Evolutionary conservation across 768 basidiomycete genomes (phyloP).

Genomic region (Favolaschia claudopus): DNA sequence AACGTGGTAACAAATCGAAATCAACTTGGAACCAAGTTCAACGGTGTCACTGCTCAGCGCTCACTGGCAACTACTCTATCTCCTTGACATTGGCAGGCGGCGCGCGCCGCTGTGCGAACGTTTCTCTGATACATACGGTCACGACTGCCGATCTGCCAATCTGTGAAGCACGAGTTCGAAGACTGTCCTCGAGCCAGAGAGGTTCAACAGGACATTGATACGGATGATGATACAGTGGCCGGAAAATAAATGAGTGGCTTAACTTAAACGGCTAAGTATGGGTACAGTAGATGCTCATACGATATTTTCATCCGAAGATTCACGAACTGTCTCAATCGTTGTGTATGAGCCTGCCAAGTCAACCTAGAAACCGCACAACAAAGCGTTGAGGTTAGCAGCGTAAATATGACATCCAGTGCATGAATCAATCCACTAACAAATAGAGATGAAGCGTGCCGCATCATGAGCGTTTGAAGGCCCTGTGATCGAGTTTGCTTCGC

Average conservation of each 20-base stretch:
- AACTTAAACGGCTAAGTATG: conserved; percentile 4
- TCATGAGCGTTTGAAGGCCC: conserved; percentile 21
- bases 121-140: too few relatives aligned
- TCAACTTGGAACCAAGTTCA: too few relatives aligned
- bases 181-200: too few relatives aligned
- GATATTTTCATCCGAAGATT: conserved; percentile 19
- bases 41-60: too few relatives aligned
- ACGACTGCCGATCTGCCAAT: too few relatives aligned
- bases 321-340: conserved; percentile 16
- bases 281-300: conserved; percentile 5
- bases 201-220: too few relatives aligned
- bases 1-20: too few relatives aligned
- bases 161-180: too few relatives aligned
- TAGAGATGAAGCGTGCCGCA: conserved; percentile 18
- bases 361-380: background rate
- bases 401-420: background rate
- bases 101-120: too few relatives aligned
- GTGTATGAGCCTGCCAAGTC: conserved; percentile 18
- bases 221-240: background rate
- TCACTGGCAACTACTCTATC: too few relatives aligned
- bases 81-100: too few relatives aligned
- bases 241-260: conserved; percentile 12
- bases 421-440: conserved; percentile 8
- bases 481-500: conserved; percentile 2
- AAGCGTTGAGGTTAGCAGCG: background rate